Evolutionary conservation across 345 rosid genomes (phyloP), one percentile per base, ranked within the genome.

Genomic region (Salix arbutifolia): DNA sequence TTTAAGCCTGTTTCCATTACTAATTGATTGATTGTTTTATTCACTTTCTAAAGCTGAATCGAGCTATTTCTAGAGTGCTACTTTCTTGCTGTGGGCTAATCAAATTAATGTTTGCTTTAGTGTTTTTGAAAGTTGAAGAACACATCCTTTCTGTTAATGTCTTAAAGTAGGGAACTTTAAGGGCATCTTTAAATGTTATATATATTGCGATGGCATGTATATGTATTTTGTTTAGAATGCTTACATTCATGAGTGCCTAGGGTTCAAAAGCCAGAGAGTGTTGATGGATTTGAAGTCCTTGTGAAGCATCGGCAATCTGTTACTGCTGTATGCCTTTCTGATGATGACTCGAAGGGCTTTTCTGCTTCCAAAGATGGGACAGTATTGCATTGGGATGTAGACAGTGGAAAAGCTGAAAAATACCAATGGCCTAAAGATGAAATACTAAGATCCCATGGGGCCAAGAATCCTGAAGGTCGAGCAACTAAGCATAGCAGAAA

Each of bases 301-400:
- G 89, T 91, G 73, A 94, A 91, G 89, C 99, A 96, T 73, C 79
- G 90, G 21, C 87, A 82, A 65, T 79, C 98, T 80, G 98, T 92
- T 46, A 91, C 97, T 9, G 88, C 94, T 16, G 89, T 96, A 75
- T 89, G 91, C 84, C 84, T 96, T 52, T 89, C 96, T n/a, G 97
- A 92, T 64, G 97, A 96, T 71, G 97, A 92, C 77, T 83, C 73
- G 37, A 90, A 80, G 76, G 99, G 99, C 1, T 94, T 90, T 83
- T 96, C 99, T 18, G 92, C 97, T 73, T 88, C 99, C 18, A 96
- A 94, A 83, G 98, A 96, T 61, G 99, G 97, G 46, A 81, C 85
- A 61, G 86, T 96, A 71, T 67, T 88, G 60, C 97, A 91, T 16
- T 96, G 99, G 99, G 97, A 96, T 84, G 91, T 94, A 16, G 84